Base-by-base conservation (phyloP, 75 land plant genomes). In the Sequoia sempervirens region DNA sequence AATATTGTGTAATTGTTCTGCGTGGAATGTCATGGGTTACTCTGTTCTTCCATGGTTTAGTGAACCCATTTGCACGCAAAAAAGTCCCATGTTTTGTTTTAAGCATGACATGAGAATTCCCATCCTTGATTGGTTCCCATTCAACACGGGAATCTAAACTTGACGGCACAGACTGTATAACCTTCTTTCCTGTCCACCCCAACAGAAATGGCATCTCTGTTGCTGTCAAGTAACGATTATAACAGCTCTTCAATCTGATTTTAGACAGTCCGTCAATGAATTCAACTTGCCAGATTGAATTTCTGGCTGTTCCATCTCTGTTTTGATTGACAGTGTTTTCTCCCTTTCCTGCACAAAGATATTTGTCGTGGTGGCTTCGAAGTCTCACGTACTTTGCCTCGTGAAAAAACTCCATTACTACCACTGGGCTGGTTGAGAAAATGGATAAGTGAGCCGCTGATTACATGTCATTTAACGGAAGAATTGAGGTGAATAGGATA, bases 11-110 rank as follows among this genome's bases (percentile, higher is more conserved):
- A 14, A 87, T 83, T 14, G 91, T 85, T 37, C 90, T 83, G 50
- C 88, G 91, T 4, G 99, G 96, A 20, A 91, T 81, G 78, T 97
- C 99, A 84, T 70, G 73, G 36, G 73, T 70, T 70, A 70, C 73
- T 96, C 91, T 95, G 99, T 94, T 97, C 52, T 95, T 87, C 92
- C 95, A 96, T 1, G 97, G 95, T 17, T 94, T 94, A 47, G 91
- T 10, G 7, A 90, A 90, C 2, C 94, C 94, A 78, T 97, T 97
- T 8, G 92, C 99, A 7, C 99, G 89, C 26, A 97, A 84, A 75
- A 76, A 97, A 32, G 87, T 82, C 34, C 96, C 99, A 47, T 93
- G 83, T 12, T 89, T 54, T 1, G 94, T 94, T 84, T 87, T 89
- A 53, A 97, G 90, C 90, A 92, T 92, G 17, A 97, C 93, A 37